These are phyloP conservation scores for Diphasiastrum complanatum DNA, from an alignment of 83 land plant species.

Conservation along the genomic window DNA sequence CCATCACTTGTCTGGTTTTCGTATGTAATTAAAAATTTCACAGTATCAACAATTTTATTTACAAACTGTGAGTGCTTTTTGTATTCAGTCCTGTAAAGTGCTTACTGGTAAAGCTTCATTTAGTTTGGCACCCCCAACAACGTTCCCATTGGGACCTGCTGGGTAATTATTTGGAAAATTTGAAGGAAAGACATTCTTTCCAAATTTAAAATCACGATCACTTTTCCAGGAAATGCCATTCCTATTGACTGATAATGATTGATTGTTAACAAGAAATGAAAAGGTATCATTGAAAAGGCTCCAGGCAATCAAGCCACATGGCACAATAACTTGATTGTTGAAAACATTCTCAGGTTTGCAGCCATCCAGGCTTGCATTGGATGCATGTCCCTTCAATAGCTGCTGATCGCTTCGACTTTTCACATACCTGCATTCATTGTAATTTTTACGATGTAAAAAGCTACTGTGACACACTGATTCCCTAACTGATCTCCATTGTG, in stretches of 20 bases:
- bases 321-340: conserved; percentile 42
- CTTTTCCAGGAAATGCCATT: conserved; percentile 67
- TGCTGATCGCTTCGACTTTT: conserved; percentile 20
- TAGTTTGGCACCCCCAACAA: conserved; percentile 49
- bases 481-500: no score
- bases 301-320: conserved; percentile 81
- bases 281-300: conserved; percentile 76
- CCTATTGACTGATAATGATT: conserved; percentile 37
- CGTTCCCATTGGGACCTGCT: conserved; percentile 15
- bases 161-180: conserved; percentile 46
- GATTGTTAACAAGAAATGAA: conserved; percentile 17
- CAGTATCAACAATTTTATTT: no score
- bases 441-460: no score
- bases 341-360: conserved; percentile 46
- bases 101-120: conserved; percentile 42
- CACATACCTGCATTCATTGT: conserved; percentile 21
- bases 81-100: no score
- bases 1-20: no score
- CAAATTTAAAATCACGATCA: conserved; percentile 65
- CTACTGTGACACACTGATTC: no score
- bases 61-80: no score
- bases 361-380: conserved; percentile 13
- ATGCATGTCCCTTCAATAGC: conserved; percentile 10
- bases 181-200: conserved; percentile 53
- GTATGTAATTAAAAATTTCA: no score